Evolutionary conservation across 331 rosid species (phyloP).

Genomic region (Acacia pycnantha): DNA sequence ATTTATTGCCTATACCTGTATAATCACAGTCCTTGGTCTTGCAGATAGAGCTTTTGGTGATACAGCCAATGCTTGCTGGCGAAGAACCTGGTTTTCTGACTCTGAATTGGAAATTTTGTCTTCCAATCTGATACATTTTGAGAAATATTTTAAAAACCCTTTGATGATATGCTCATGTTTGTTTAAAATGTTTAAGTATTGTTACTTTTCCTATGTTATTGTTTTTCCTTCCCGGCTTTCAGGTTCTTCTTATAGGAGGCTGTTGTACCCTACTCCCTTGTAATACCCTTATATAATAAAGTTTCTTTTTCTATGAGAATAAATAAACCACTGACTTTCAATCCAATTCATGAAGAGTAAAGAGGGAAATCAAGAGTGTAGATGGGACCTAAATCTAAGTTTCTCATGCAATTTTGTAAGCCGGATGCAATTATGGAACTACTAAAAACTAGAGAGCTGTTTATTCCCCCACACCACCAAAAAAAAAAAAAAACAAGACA

Average conservation of each 20-base stretch:
- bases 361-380: not conserved
- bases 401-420: not conserved
- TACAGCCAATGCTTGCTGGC: constrained; percentile 79
- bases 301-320: not conserved
- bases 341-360: not conserved
- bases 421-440: not conserved
- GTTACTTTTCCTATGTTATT: not conserved
- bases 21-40: constrained; percentile 56
- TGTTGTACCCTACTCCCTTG: not conserved
- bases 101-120: constrained; percentile 76
- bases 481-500: too few relatives aligned
- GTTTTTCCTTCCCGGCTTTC: not conserved
- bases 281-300: not conserved
- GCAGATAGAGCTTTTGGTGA: constrained; percentile 63
- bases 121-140: constrained; percentile 54
- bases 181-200: not conserved
- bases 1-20: constrained; percentile 64
- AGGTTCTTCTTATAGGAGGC: not conserved
- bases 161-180: not conserved
- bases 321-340: not conserved
- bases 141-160: constrained; percentile 15
- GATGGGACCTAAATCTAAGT: not conserved
- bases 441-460: not conserved
- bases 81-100: constrained; percentile 84
- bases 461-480: not conserved